Percentiles rank a stretch among this genome's conserved stretches.
Conservation (phyloP, 306 rosid species). For the Pueraria montana region DNA sequence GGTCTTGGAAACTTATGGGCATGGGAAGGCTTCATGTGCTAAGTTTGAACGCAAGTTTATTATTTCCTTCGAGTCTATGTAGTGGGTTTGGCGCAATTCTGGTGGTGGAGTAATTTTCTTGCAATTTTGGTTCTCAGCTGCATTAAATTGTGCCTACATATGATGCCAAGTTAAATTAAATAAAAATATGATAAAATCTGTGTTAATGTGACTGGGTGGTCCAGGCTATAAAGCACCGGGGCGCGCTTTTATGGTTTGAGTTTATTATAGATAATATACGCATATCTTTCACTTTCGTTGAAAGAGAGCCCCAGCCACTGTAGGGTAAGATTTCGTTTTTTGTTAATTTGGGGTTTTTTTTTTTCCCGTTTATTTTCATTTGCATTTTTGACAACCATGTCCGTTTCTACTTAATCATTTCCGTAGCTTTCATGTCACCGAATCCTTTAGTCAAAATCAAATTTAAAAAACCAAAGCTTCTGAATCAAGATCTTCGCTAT, state of each 20-base stretch:
- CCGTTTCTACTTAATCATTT: slow-evolving; percentile 47
- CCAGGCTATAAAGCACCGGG: background rate
- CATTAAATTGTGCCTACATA: too few relatives aligned
- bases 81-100: slow-evolving; percentile 5
- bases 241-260: slow-evolving; percentile 40
- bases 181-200: background rate
- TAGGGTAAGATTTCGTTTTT: slow-evolving; percentile 7
- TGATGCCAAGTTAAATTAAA: background rate
- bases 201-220: slow-evolving; percentile 1
- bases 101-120: too few relatives aligned
- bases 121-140: too few relatives aligned
- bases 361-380: slow-evolving; percentile 12
- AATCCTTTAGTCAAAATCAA: slow-evolving; percentile 51
- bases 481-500: background rate
- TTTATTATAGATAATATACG: slow-evolving; percentile 7
- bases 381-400: slow-evolving; percentile 42
- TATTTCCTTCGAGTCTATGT: background rate
- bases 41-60: slow-evolving; percentile 41
- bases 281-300: slow-evolving; percentile 40
- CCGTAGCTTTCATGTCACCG: slow-evolving; percentile 51
- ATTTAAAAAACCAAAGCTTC: slow-evolving; percentile 32
- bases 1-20: background rate
- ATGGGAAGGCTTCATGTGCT: background rate
- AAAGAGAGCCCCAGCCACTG: background rate
- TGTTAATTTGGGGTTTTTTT: background rate